phyloP scores from a whole-genome alignment of 371 early-diverging fungal genomes.

The Rhizomucor miehei region DNA sequence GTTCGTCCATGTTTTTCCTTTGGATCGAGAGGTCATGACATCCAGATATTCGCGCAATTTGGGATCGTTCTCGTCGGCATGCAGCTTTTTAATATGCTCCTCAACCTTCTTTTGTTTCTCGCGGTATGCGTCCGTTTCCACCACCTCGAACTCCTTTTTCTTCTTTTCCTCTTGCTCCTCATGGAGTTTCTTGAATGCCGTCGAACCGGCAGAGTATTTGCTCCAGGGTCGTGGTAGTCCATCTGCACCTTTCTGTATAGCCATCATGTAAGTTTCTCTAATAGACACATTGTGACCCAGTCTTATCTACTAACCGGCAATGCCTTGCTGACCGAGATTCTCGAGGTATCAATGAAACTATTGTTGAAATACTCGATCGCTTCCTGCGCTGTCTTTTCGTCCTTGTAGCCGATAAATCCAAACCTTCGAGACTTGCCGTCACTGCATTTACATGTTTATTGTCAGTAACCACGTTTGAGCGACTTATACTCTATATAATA shows the following conservation, averaged over 20 bases:
- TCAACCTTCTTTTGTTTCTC: constrained; percentile 29
- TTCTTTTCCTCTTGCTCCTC: constrained; percentile 18
- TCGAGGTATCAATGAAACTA: constrained; percentile 89
- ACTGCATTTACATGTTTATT: constrained; percentile 22
- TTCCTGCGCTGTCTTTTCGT: constrained; percentile 78
- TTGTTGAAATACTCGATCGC: constrained; percentile 86
- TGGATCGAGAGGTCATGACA: constrained; percentile 78
- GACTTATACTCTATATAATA: constrained; percentile 3
- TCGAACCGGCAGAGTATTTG: constrained; percentile 75
- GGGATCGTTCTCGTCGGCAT: constrained; percentile 66
- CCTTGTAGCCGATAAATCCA: constrained; percentile 89
- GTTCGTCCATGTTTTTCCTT: constrained; percentile 89
- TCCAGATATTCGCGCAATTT: constrained; percentile 87
- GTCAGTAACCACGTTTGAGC: background rate
- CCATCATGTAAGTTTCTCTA: background rate
- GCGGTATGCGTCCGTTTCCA: constrained; percentile 39
- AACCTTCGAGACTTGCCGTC: constrained; percentile 84
- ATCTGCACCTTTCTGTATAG: constrained; percentile 62
- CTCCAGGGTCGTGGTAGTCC: constrained; percentile 91
- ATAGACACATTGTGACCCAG: background rate
- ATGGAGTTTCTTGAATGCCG: constrained; percentile 51
- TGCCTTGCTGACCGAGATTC: constrained; percentile 84
- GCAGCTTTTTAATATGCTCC: constrained; percentile 53
- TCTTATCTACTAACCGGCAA: constrained; percentile 58
- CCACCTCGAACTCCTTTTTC: constrained; percentile 38